Percentiles rank a stretch among this genome's conserved stretches.
Conservation (phyloP, 805 yeast species). For the Candida boidinii region DNA sequence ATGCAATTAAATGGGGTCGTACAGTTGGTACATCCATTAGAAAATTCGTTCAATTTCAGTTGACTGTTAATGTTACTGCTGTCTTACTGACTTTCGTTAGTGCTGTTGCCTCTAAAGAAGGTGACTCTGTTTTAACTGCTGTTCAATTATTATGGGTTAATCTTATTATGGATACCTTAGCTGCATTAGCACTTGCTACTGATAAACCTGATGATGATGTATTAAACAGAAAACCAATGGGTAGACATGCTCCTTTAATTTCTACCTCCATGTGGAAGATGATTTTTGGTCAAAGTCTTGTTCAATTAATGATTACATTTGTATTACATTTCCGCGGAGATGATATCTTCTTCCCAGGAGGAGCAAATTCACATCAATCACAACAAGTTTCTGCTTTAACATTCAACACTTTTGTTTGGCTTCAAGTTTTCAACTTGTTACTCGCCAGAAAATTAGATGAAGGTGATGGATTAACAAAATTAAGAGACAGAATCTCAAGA, state of each 20-base stretch:
- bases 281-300: slow-evolving; percentile 80
- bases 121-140: slow-evolving; percentile 86
- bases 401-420: slow-evolving; percentile 95
- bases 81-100: slow-evolving; percentile 88
- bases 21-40: slow-evolving; percentile 92
- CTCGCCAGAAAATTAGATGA: slow-evolving; percentile 89
- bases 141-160: slow-evolving; percentile 97
- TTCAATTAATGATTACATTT: slow-evolving; percentile 77
- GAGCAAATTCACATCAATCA: slow-evolving; percentile 31
- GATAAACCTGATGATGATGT: slow-evolving; percentile 88
- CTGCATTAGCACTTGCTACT: slow-evolving; percentile 95
- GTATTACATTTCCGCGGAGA: slow-evolving; percentile 73
- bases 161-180: slow-evolving; percentile 95
- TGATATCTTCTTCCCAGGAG: slow-evolving; percentile 39
- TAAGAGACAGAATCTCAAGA: slow-evolving; percentile 49
- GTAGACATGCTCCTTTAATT: slow-evolving; percentile 71
- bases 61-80: slow-evolving; percentile 96
- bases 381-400: slow-evolving; percentile 74
- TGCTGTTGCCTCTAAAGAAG: slow-evolving; percentile 76
- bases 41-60: slow-evolving; percentile 92
- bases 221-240: slow-evolving; percentile 75
- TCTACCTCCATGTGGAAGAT: slow-evolving; percentile 96
- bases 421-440: slow-evolving; percentile 89
- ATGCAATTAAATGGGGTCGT: slow-evolving; percentile 98
- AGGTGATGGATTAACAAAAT: slow-evolving; percentile 55